Percentiles rank a stretch among this genome's conserved stretches.
Evolutionary conservation across 352 stramenopile genomes (phyloP).

Genomic region (Globisporangium nunn): DNA sequence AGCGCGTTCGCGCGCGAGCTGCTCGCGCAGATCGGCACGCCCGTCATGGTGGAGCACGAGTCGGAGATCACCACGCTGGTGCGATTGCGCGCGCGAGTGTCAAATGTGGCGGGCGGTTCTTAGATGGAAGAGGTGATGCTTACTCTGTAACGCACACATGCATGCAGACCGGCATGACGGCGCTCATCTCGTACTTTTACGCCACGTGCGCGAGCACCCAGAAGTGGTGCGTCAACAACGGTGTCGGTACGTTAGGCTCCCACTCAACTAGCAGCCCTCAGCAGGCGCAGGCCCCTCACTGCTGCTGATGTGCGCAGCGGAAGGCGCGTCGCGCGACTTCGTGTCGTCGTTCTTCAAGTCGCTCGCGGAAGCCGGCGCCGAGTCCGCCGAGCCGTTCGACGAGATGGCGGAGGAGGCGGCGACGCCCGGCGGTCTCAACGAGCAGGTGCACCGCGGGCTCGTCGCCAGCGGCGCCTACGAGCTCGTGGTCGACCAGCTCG

Average conservation of each 20-base stretch:
- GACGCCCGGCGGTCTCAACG: slow-evolving; percentile 75
- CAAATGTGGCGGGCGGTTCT: too few species aligned
- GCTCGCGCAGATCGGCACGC: slow-evolving; percentile 72
- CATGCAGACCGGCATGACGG: slow-evolving; percentile 67
- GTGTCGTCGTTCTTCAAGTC: slow-evolving; percentile 83
- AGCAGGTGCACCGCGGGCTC: slow-evolving; percentile 75
- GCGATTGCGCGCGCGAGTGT: slow-evolving; percentile 5
- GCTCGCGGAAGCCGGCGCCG: slow-evolving; percentile 59
- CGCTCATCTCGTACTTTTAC: slow-evolving; percentile 85
- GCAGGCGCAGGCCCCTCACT: not conserved
- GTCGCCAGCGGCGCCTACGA: slow-evolving; percentile 65
- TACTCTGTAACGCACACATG: too few species aligned
- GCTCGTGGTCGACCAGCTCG: slow-evolving; percentile 72
- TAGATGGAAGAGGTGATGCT: not conserved
- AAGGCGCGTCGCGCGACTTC: slow-evolving; percentile 67
- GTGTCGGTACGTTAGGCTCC: slow-evolving; percentile 48
- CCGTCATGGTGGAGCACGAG: slow-evolving; percentile 74
- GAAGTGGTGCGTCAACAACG: slow-evolving; percentile 83
- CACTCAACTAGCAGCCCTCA: not conserved
- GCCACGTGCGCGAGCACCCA: slow-evolving; percentile 76
- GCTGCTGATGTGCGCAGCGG: slow-evolving; percentile 17
- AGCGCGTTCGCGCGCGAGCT: slow-evolving; percentile 63
- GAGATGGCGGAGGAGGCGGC: slow-evolving; percentile 82
- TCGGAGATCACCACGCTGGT: slow-evolving; percentile 79
- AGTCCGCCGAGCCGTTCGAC: slow-evolving; percentile 68